Base-by-base conservation (phyloP, 306 rosid genomes). In the Lathyrus aphaca region DNA sequence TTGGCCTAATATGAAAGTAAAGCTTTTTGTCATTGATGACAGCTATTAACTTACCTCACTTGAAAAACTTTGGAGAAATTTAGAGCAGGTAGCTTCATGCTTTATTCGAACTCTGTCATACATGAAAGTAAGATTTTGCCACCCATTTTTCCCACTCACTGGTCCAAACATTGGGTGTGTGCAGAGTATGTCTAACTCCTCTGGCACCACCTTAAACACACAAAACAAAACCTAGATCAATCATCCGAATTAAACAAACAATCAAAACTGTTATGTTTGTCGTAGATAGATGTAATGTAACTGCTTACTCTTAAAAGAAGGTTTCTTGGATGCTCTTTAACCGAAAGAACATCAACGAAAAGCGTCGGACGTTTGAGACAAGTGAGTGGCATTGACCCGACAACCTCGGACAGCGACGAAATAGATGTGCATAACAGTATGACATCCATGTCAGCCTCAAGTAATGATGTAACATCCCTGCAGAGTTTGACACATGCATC, bases 161-260 rank as follows among this genome's bases (percentile, higher is more conserved):
- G n/a, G 86, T 27, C 95, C 95, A 64, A 86, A 88, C 91, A 88
- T 88, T 18, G 95, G 95, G 45, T 88, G 89, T 10, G 91, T 83
- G 77, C 95, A 86, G 32, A 86, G 82, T 27, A 88, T 58, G 65
- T 85, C 89, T 0, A 68, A 67, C 6, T 88, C 84, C 74, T 73
- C 86, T 25, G 91, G 89, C 66, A 88, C 51, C 23, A 66, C 49
- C 79, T 74, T 53, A 53, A 9, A 8, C 32, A 58, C 43, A 38
- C 7, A 39, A 10, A 72, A 67, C 16, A 3, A 12, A 60, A 73
- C 37, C 21, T 0, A 59, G n/a, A 50, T 32, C 21, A 49, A 62
- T 25, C 25, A 56, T 43, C 14, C 5, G 13, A 63, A 55, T 18
- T 51, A 48, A 66, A 42, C 64, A 55, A 23, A 16, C 13, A 43